Base-by-base conservation (phyloP, 257 asterid genomes). In the Nicotiana tomentosiformis region DNA sequence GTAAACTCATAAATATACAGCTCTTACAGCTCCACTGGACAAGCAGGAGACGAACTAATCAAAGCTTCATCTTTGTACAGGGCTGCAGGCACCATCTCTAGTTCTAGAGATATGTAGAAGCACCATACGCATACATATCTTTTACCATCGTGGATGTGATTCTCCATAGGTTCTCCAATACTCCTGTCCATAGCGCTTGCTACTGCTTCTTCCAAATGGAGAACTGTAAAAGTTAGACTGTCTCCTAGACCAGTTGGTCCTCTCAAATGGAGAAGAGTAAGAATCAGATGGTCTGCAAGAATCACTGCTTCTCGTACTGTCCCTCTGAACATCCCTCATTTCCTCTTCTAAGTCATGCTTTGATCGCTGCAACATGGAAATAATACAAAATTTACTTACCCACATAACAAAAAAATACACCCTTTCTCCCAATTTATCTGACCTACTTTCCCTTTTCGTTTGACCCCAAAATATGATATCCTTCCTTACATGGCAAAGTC, bases 311-410 rank as follows among this genome's bases (percentile, higher is more conserved):
- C 92, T 87, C 84, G 70, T 77, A 88, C 85, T 82, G 35, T 87
- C 88, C 77, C 86, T 78, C 85, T 84, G 26, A 39, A 74, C 56
- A 69, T 87, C 89, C 86, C 93, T 87, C 17, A 80, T 82, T 87
- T 92, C 93, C 89, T 92, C 98, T 76, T 90, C 97, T 8, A 74
- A 46, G 43, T 95, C 89, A 65, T 95, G 93, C 56, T 90, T 87
- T 1, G 93, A 87, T 30, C 98, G 91, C 99, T 95, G 94, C 83
- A 86, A 15, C 39, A 58, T 11, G 77, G 57, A 80, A 58, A 77
- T 23, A 8, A 18, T 23, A 84, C 56, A 30, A 35, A 66, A 23
- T 49, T 83, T 43, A 77, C 66, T 66, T 26, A 20, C 18, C 29
- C 7, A 30, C 12, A 30, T 53, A 53, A n/a, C 55, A 56, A 62